Evolutionary conservation across 805 yeast species (phyloP).

Genomic region (Jamesozyma piceae): DNA sequence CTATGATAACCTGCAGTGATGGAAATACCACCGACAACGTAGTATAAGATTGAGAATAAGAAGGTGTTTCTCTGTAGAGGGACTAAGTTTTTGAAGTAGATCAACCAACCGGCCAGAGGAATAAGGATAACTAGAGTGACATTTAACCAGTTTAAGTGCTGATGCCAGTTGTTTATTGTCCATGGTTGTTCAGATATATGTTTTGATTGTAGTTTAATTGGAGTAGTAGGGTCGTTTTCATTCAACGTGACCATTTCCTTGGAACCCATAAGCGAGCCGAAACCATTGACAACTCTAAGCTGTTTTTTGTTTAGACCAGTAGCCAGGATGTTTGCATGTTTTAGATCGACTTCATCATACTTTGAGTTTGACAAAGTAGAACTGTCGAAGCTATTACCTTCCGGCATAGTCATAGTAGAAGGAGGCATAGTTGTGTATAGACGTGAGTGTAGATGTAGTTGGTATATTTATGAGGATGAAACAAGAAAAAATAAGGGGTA

Average conservation of each 20-base stretch:
- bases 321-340: constrained; percentile 67
- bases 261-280: constrained; percentile 76
- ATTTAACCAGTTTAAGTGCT: constrained; percentile 74
- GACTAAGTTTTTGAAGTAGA: constrained; percentile 33
- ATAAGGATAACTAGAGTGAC: constrained; percentile 51
- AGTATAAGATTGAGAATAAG: constrained; percentile 41
- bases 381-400: neutral
- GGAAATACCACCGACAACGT: constrained; percentile 56
- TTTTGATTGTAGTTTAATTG: constrained; percentile 10
- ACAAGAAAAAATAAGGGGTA: neutral
- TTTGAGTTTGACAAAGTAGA: neutral
- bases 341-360: constrained; percentile 42
- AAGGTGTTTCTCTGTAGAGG: constrained; percentile 43
- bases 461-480: neutral
- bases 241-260: constrained; percentile 49
- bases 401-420: constrained; percentile 2
- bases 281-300: constrained; percentile 70
- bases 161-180: constrained; percentile 62
- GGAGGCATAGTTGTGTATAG: constrained; percentile 1
- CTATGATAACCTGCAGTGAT: constrained; percentile 83
- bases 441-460: neutral
- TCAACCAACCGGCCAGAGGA: constrained; percentile 46
- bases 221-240: constrained; percentile 30
- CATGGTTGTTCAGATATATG: constrained; percentile 76
- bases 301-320: constrained; percentile 68